These are phyloP conservation scores for Trichopus zeylanicus DNA, from an alignment of 116 monocot genomes.

Conservation along the genomic window DNA sequence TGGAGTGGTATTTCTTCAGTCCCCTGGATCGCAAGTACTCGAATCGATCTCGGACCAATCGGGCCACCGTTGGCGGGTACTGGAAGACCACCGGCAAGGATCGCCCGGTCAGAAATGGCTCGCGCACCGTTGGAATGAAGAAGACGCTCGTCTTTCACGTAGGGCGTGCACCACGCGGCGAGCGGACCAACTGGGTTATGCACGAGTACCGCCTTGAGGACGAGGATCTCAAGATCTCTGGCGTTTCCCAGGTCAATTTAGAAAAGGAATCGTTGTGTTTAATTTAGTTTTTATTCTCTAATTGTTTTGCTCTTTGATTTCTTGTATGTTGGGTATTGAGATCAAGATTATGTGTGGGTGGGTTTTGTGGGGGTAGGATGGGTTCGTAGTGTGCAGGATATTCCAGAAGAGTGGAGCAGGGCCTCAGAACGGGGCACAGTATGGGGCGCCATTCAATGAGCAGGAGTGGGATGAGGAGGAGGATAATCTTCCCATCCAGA, in stretches of 20 bases:
- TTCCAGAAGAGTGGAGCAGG: constrained; percentile 81
- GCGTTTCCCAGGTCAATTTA: constrained; percentile 29
- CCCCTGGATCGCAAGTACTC: constrained; percentile 77
- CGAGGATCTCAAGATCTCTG: constrained; percentile 18
- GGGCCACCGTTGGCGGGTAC: constrained; percentile 63
- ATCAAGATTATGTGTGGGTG: not conserved
- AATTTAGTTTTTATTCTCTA: not conserved
- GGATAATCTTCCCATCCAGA: constrained; percentile 17
- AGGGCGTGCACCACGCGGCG: constrained; percentile 67
- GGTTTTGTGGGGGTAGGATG: constrained; percentile 29
- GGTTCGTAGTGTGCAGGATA: constrained; percentile 78
- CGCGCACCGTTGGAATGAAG: constrained; percentile 59
- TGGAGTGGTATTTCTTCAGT: constrained; percentile 97
- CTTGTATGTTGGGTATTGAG: constrained; percentile 1
- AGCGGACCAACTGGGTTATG: constrained; percentile 97
- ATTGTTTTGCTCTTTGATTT: not conserved
- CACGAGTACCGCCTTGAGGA: constrained; percentile 85
- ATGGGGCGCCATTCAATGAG: constrained; percentile 62
- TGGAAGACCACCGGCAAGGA: constrained; percentile 99
- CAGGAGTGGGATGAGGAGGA: constrained; percentile 73
- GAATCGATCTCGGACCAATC: constrained; percentile 61
- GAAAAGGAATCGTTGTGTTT: not conserved
- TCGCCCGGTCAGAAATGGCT: constrained; percentile 31
- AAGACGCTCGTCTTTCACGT: constrained; percentile 90
- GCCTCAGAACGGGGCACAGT: constrained; percentile 78